Base-by-base conservation (phyloP, 1,139 yeast genomes). In the Saccharomyces pastorianus region DNA sequence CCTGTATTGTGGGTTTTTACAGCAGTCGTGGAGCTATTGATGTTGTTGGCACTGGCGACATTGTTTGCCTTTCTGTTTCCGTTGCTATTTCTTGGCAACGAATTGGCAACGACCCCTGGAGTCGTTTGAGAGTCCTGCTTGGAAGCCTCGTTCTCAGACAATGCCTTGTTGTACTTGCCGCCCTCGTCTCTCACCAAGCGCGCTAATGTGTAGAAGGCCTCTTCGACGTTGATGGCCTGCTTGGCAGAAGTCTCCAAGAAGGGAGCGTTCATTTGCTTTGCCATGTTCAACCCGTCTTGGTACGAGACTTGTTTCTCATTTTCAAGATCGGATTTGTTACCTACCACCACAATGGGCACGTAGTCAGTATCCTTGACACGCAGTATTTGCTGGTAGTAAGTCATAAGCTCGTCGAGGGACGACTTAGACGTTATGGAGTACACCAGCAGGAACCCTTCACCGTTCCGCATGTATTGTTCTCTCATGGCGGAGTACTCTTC, bases 401-500 rank as follows among this genome's bases (percentile, higher is more conserved):
- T 79, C 64, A 81, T 76, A 64, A 89, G 76, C 70, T 89, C 96
- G 63, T 88, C 89, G 65, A 88, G 81, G 3, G 95, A 85, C 64
- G 83, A 82, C 57, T 85, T 77, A 58, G 90, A 87, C 53, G 90
- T 87, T 60, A 89, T 90, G 6, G 93, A 84, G 67, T 88, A 89
- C 25, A 88, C 96, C 58, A 90, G 74, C 53, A 90, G 73, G 65
- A 88, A 90, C 17, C 96, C 97, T 69, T 89, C 96, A 50, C 96
- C 96, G 17, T 95, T 88, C 59, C 96, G 80, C 84, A 93, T 93
- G 74, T 95, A 79, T 64, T 85, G 95, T 72, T 93, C 98, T 65
- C 98, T 80, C 93, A 93, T 85, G 31, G 97, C 96, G 55, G 91
- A 83, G 71, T 90, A 93, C 72, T 93, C 98, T 72, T 93, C 99